phyloP scores from a whole-genome alignment of 2,329 filamentous ascomycete genomes.

The Xylariaceae sp. region DNA sequence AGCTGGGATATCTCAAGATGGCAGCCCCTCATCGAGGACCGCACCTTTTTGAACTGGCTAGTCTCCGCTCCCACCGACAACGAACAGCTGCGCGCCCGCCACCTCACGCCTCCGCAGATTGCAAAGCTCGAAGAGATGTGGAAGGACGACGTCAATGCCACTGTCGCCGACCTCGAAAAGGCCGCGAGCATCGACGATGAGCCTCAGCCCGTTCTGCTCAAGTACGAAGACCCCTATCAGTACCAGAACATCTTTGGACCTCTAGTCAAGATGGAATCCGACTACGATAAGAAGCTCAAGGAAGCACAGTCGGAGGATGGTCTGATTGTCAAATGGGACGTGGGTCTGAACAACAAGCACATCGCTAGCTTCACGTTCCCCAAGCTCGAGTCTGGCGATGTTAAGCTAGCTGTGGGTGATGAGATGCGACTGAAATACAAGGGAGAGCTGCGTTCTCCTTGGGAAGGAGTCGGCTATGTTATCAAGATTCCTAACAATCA shows the following conservation, averaged over 20 bases:
- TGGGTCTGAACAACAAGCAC: slow-evolving; percentile 95
- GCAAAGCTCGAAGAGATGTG: slow-evolving; percentile 96
- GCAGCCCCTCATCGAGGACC: slow-evolving; percentile 96
- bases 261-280: slow-evolving; percentile 97
- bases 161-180: slow-evolving; percentile 88
- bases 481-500: slow-evolving; percentile 99
- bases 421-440: slow-evolving; percentile 98
- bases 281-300: slow-evolving; percentile 98
- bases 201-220: slow-evolving; percentile 84
- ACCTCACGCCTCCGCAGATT: slow-evolving; percentile 90
- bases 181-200: slow-evolving; percentile 91
- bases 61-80: slow-evolving; percentile 86
- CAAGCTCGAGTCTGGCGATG: slow-evolving; percentile 95
- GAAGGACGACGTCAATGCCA: slow-evolving; percentile 91
- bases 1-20: slow-evolving; percentile 98
- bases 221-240: slow-evolving; percentile 96
- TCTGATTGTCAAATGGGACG: slow-evolving; percentile 91
- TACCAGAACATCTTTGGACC: slow-evolving; percentile 99
- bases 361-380: slow-evolving; percentile 92
- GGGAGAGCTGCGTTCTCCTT: slow-evolving; percentile 84
- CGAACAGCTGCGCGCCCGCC: slow-evolving; percentile 91
- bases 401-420: slow-evolving; percentile 95
- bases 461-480: slow-evolving; percentile 98
- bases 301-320: slow-evolving; percentile 97
- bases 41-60: slow-evolving; percentile 92